Base-by-base conservation (phyloP, 108 stramenopile species). In the Cyclotella choctawhatcheeana region DNA sequence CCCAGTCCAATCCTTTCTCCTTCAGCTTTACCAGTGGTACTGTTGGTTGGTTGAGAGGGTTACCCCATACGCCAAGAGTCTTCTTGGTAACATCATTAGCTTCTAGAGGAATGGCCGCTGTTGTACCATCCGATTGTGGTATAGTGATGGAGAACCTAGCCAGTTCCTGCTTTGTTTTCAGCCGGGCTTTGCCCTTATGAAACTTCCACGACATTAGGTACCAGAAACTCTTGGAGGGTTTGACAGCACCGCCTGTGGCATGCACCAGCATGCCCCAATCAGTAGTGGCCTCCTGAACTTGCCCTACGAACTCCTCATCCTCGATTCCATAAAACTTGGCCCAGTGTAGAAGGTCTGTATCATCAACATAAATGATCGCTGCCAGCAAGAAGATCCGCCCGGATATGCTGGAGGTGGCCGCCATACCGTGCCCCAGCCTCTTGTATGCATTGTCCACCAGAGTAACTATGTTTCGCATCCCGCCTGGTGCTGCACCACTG, bases 301-400 rank as follows among this genome's bases (percentile, higher is more conserved):
- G 4, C 25, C 8, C 18, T 5, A 54, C 5, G 53, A 54, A 54
- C 27, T 25, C 27, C 53, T 54, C 27, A 29, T 54, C 53, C 5
- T 4, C 3, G 4, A 54, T 54, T 5, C 53, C 53, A 5, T 24
- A 24, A 16, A 27, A 26, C 17, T 16, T 24, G 3, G 26, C 53
- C 53, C 27, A 54, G 53, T 54, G 53, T 3, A 54, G 53, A 5
- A 54, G 53, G 25, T 54, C 53, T 29, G 53, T 27, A 16, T 54
- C 53, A 27, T 54, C 53, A 16, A 54, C 53, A 29, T 54, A 54
- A 26, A 54, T 24, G 24, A 54, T 54, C 25, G 53, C 53, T 3
- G 53, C 27, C 5, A 54, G 21, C 25, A 27, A 3, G 27, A 54
- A 29, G 26, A 54, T 3, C 17, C 25, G 5, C 5, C 5, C 14